phyloP scores from a whole-genome alignment of 1,139 yeast species.

The Yamadazyma spencermartinsiae region DNA sequence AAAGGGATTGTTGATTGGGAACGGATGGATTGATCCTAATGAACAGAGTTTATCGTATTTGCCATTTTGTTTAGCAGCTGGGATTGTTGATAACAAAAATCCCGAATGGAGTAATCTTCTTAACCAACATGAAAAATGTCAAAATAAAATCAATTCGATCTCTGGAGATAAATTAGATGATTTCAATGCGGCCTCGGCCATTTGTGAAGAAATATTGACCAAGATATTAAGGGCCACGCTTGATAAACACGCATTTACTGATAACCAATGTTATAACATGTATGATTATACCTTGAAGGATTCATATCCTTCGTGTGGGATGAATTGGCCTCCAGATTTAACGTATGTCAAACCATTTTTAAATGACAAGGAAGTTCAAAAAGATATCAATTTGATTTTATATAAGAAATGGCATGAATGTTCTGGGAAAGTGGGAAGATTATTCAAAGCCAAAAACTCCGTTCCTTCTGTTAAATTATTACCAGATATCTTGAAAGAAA shows the following conservation, averaged over 20 bases:
- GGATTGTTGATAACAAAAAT: constrained; percentile 47
- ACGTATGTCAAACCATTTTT: constrained; percentile 61
- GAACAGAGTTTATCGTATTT: constrained; percentile 80
- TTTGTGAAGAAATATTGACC: constrained; percentile 53
- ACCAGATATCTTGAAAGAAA: constrained; percentile 59
- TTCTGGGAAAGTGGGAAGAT: constrained; percentile 52
- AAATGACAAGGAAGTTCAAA: constrained; percentile 52
- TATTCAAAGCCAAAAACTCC: constrained; percentile 53
- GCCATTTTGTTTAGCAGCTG: constrained; percentile 66
- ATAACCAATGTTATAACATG: constrained; percentile 69
- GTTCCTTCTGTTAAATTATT: constrained; percentile 64
- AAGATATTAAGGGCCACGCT: constrained; percentile 39
- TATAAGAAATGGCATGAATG: constrained; percentile 75
- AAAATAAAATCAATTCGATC: constrained; percentile 30
- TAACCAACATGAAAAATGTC: constrained; percentile 61
- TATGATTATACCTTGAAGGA: constrained; percentile 77
- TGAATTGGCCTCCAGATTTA: constrained; percentile 90
- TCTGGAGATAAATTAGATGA: constrained; percentile 27
- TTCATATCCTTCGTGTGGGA: constrained; percentile 82
- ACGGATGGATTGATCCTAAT: constrained; percentile 95
- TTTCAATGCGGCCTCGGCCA: constrained; percentile 24
- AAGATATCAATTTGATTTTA: constrained; percentile 54
- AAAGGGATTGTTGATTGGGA: constrained; percentile 79
- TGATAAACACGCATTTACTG: constrained; percentile 24
- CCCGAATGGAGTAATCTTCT: constrained; percentile 43